A percentile compares a stretch with the other conserved stretches of the same genome.
phyloP scores from a whole-genome alignment of 2,329 filamentous ascomycete species.

The Aspergillus glaucus region DNA sequence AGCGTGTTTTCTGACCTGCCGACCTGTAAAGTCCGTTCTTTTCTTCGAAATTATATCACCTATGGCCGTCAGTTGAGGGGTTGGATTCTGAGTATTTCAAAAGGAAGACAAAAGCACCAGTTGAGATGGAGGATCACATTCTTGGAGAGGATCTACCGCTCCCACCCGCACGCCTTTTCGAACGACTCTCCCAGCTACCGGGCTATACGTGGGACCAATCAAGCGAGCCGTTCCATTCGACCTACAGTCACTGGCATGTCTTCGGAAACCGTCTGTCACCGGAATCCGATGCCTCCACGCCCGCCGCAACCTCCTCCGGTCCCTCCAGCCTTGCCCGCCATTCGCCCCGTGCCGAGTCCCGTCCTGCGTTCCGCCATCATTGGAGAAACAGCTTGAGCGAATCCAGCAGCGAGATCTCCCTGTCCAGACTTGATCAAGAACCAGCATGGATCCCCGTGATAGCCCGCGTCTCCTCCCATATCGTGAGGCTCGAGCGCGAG shows the following conservation, averaged over 20 bases:
- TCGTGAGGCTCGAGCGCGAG: conserved; percentile 76
- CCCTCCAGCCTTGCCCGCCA: conserved; percentile 38
- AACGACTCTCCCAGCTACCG: conserved; percentile 65
- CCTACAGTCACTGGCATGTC: conserved; percentile 86
- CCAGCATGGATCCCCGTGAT: conserved; percentile 58
- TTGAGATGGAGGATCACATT: conserved; percentile 32
- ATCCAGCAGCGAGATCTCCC: conserved; percentile 39
- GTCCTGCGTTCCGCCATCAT: conserved; percentile 39
- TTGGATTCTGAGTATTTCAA: background rate
- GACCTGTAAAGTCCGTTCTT: background rate
- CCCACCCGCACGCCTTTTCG: conserved; percentile 63
- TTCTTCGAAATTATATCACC: conserved; percentile 1
- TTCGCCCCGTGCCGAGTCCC: conserved; percentile 37
- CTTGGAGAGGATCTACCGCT: conserved; percentile 43
- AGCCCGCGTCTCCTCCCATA: conserved; percentile 75
- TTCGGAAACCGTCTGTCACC: conserved; percentile 54
- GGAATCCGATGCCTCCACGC: conserved; percentile 43
- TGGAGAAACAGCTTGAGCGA: conserved; percentile 48
- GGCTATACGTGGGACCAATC: conserved; percentile 73
- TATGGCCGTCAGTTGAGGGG: conserved; percentile 19
- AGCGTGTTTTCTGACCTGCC: conserved; percentile 5
- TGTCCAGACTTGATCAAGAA: conserved; percentile 35
- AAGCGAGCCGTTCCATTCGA: conserved; percentile 45
- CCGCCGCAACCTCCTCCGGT: conserved; percentile 41
- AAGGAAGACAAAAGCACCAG: conserved; percentile 5